Evolutionary conservation across 176 grass and related monocot genomes (phyloP), one percentile per base, ranked within the genome.

Genomic region (barley (Hordeum vulgare)): DNA sequence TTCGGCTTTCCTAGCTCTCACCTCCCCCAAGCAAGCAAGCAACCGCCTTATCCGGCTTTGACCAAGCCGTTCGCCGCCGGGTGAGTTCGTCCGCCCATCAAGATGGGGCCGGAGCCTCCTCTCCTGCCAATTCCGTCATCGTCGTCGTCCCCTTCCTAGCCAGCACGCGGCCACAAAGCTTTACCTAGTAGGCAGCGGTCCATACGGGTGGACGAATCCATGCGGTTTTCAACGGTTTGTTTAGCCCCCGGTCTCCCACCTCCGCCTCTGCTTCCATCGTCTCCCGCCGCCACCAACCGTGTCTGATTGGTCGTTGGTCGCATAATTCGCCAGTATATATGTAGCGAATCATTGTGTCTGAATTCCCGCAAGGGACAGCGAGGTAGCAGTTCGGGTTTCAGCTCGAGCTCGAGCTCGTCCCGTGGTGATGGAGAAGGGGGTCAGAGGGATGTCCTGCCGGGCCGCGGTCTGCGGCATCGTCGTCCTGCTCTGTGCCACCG

Each of bases 401-500:
- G 54, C 57, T 41, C 54, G 7, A 77, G 53, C 35, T 20, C 29
- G 45, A 0, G 15, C 47, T 56, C 53, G 8, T 37, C 45, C 23
- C 11, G 2, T 1, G 51, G 7, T 63, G 62, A 78, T 84, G 87
- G 84, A 84, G 74, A 86, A 89, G 73, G 77, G 70, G n/a, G 47
- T 69, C 60, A 42, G 62, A 4, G 71, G 64, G 3, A 5, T 61
- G 28, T 66, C 84, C 76, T 87, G 81, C 61, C 88, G 87, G 79
- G 24, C 80, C 57, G 74, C 74, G 25, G 11, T 90, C 81, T 94
- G 89, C 76, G 63, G 75, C 71, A 23, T 81, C 53, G 87, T 95
- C 68, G 58, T 83, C 6, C 45, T 96, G 66, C 88, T 95, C 72
- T 41, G 83, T 80, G 60, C 70, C 71, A 89, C 78, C 23, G 91